These are phyloP conservation scores for Petunia axillaris DNA, from an alignment of 257 asterid genomes.

Conservation along the genomic window DNA sequence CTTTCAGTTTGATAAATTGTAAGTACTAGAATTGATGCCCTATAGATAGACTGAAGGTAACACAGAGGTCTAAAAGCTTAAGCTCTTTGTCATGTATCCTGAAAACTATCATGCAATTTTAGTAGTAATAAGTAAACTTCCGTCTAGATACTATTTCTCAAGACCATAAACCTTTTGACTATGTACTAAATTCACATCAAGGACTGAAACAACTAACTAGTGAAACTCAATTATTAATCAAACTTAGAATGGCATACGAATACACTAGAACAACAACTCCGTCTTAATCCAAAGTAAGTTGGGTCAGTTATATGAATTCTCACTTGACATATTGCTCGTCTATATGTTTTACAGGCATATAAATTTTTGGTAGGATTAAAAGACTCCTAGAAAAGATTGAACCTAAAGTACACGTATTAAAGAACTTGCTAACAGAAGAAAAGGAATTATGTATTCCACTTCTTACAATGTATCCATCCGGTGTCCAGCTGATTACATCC, in stretches of 20 bases:
- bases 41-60: neutral
- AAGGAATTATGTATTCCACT: neutral
- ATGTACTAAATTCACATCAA: neutral
- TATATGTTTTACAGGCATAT: too few relatives aligned
- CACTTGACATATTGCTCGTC: too few relatives aligned
- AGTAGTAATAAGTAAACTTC: neutral
- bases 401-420: too few relatives aligned
- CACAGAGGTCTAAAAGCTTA: neutral
- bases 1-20: neutral
- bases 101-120: neutral
- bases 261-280: neutral
- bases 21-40: neutral
- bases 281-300: too few relatives aligned
- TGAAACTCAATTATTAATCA: neutral
- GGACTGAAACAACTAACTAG: neutral
- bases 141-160: neutral
- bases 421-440: too few relatives aligned
- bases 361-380: too few relatives aligned
- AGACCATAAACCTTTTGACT: too few relatives aligned
- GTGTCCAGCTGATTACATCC: slow-evolving; percentile 63
- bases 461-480: slow-evolving; percentile 69
- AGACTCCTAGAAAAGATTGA: too few relatives aligned
- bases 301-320: too few relatives aligned
- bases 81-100: neutral
- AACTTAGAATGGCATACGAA: neutral